Conservation (phyloP, 352 stramenopile species). For the Phytophthora sp. region DNA sequence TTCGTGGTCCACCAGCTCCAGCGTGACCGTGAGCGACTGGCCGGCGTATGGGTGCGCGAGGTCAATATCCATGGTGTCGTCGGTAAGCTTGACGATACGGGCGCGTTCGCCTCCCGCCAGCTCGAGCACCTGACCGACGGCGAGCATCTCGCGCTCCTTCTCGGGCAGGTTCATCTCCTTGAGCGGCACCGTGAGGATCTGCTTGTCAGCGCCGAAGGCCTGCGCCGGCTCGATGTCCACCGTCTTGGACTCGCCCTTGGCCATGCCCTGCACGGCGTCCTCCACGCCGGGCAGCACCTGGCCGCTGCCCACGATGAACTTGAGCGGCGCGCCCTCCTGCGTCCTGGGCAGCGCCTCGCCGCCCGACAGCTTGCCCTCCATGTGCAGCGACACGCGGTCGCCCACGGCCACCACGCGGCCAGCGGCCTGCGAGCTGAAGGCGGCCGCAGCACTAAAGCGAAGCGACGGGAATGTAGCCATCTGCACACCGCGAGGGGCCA, state of each 20-base stretch:
- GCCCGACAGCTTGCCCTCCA: constrained; percentile 66
- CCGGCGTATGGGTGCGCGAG: constrained; percentile 75
- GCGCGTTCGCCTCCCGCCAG: constrained; percentile 64
- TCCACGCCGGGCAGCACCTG: constrained; percentile 80
- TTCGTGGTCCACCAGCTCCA: constrained; percentile 73
- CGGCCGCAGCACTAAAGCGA: not conserved
- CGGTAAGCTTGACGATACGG: constrained; percentile 70
- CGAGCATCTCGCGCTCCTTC: constrained; percentile 75
- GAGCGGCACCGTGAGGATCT: constrained; percentile 69
- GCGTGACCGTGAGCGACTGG: constrained; percentile 78
- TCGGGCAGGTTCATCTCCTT: constrained; percentile 75
- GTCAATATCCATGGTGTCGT: constrained; percentile 78
- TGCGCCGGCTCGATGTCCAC: constrained; percentile 65
- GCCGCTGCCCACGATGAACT: constrained; percentile 75
- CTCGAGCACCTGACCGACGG: constrained; percentile 64
- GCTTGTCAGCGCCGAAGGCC: constrained; percentile 71
- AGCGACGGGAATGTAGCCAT: constrained; percentile 10
- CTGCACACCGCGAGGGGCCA: constrained; percentile 5
- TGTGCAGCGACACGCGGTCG: constrained; percentile 75
- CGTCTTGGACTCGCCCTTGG: constrained; percentile 67
- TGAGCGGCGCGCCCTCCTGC: constrained; percentile 50
- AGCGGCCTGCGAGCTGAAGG: constrained; percentile 22
- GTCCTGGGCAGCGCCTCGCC: constrained; percentile 67
- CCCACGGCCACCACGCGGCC: constrained; percentile 45
- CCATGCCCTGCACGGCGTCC: constrained; percentile 68